These are phyloP conservation scores for Melanopsichium pennsylvanicum DNA, from an alignment of 1,284 basidiomycete species.

Conservation along the genomic window DNA sequence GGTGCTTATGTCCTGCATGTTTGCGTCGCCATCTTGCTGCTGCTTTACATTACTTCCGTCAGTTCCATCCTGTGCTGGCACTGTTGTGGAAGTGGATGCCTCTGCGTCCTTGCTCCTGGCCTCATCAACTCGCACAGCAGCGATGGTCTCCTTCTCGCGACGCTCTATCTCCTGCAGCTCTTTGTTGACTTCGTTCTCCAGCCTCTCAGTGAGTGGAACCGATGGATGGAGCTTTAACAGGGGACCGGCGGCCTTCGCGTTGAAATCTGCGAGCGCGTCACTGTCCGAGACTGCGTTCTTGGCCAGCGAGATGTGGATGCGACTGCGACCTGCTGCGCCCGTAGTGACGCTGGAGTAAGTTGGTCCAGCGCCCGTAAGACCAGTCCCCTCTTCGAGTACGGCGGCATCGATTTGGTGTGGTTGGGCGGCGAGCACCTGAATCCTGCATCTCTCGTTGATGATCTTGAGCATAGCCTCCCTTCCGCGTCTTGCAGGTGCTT, in stretches of 20 bases:
- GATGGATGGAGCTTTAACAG: constrained; percentile 61
- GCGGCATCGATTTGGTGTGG: constrained; percentile 58
- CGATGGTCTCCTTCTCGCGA: constrained; percentile 34
- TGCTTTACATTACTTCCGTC: constrained; percentile 7
- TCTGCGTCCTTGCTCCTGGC: constrained; percentile 25
- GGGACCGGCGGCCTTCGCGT: constrained; percentile 59
- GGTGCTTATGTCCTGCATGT: constrained; percentile 28
- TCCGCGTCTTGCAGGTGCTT: constrained; percentile 68
- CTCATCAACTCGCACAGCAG: constrained; percentile 36
- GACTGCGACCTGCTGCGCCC: constrained; percentile 24
- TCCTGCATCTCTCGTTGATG: constrained; percentile 88
- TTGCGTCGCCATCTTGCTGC: constrained; percentile 33
- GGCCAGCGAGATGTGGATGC: constrained; percentile 34
- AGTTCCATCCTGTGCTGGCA: constrained; percentile 1
- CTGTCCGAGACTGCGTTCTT: constrained; percentile 52
- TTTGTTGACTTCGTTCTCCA: constrained; percentile 59
- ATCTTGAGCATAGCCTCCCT: constrained; percentile 83
- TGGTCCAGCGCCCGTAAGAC: constrained; percentile 60
- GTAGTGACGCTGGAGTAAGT: constrained; percentile 36
- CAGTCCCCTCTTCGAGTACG: constrained; percentile 62
- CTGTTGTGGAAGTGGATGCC: constrained; percentile 3
- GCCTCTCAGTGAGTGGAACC: constrained; percentile 57
- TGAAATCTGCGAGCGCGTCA: constrained; percentile 62
- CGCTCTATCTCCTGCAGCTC: constrained; percentile 52
- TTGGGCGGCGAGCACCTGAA: constrained; percentile 71